A percentile compares a stretch with the other conserved stretches of the same genome.
Conservation (phyloP, 345 rosid species). For the Aquilaria malaccensis region DNA sequence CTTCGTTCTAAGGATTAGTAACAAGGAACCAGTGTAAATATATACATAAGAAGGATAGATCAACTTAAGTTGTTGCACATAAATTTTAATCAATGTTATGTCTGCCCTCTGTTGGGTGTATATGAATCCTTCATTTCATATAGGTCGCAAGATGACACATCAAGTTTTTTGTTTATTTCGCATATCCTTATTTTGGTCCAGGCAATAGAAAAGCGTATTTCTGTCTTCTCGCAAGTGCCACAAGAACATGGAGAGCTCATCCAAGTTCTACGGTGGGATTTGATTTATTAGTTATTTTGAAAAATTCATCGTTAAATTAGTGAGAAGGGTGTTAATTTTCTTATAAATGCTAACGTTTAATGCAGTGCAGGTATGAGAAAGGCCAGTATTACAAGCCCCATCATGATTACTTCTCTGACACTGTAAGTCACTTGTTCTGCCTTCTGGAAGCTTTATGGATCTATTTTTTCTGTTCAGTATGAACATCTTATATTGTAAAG, state of each 20-base stretch:
- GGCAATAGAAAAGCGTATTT: slow-evolving; percentile 90
- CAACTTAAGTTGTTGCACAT: no score
- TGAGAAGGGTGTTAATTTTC: slow-evolving; percentile 26
- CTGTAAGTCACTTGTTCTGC: slow-evolving; percentile 43
- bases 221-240: slow-evolving; percentile 93
- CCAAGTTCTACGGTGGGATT: slow-evolving; percentile 79
- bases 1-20: no score
- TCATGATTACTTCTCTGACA: slow-evolving; percentile 86
- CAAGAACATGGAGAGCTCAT: slow-evolving; percentile 89
- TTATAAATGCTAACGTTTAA: slow-evolving; percentile 56
- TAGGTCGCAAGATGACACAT: no score
- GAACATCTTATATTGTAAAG: neutral
- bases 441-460: neutral
- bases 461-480: neutral
- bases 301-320: slow-evolving; percentile 8
- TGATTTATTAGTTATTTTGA: slow-evolving; percentile 14
- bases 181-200: slow-evolving; percentile 19
- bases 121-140: neutral
- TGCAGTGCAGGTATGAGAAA: slow-evolving; percentile 91
- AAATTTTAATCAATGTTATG: no score
- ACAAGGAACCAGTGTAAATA: no score
- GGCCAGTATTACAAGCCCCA: slow-evolving; percentile 88
- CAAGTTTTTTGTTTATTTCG: neutral
- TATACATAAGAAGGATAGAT: no score
- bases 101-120: neutral